Conservation (phyloP, 345 rosid species). For the Brassica nigra region DNA sequence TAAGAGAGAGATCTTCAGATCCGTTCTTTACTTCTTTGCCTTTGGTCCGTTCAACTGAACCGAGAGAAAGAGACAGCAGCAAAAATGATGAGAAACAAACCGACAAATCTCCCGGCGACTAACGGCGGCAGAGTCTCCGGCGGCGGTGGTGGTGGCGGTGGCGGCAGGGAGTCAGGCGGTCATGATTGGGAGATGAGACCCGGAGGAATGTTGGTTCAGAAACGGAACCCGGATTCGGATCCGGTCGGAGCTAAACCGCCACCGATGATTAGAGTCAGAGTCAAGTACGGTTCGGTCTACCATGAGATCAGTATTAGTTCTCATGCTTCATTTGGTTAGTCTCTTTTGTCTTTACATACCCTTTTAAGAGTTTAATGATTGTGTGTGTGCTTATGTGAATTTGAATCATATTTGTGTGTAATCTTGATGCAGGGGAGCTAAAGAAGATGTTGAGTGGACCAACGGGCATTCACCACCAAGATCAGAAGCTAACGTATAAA, state of each 20-base stretch:
- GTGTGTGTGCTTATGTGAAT: neutral
- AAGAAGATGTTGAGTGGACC: conserved; percentile 88
- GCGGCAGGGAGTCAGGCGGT: conserved; percentile 55
- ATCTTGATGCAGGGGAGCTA: conserved; percentile 71
- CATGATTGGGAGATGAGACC: conserved; percentile 94
- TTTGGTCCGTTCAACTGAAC: neutral
- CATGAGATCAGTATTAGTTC: conserved; percentile 81
- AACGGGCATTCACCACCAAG: conserved; percentile 90
- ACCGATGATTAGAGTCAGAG: conserved; percentile 85
- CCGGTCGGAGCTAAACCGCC: conserved; percentile 63
- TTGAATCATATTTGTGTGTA: neutral
- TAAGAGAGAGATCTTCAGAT: conserved; percentile 48
- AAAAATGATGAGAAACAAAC: conserved; percentile 59
- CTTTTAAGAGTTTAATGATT: neutral
- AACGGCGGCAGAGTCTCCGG: conserved; percentile 47
- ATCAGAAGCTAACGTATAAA: conserved; percentile 87
- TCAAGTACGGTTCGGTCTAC: conserved; percentile 81
- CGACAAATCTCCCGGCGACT: conserved; percentile 46
- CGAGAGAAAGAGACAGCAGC: neutral
- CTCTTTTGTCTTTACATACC: conserved; percentile 7
- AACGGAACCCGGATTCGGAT: conserved; percentile 75
- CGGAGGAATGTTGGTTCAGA: conserved; percentile 98
- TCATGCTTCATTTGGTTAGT: conserved; percentile 87
- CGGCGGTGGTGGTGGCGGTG: conserved; percentile 27
- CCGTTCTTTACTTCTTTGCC: conserved; percentile 12